These are phyloP conservation scores for Hanseniaspora valbyensis DNA, from an alignment of 805 yeast genomes.

Conservation along the genomic window DNA sequence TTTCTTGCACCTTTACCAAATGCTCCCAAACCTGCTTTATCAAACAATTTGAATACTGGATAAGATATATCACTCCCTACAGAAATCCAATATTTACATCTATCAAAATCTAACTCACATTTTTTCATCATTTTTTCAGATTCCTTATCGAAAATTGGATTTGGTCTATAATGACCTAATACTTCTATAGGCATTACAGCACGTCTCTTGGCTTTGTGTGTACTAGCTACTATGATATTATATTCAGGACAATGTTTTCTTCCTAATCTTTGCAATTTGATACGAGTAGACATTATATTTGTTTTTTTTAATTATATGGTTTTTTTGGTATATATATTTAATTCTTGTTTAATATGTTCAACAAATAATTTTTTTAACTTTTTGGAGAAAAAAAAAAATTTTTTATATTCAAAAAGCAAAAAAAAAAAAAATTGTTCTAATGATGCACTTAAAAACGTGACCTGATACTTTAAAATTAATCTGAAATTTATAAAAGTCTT, in stretches of 20 bases:
- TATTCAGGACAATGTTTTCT: slow-evolving; percentile 77
- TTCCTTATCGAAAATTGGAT: slow-evolving; percentile 56
- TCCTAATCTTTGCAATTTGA: slow-evolving; percentile 88
- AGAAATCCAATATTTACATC: slow-evolving; percentile 93
- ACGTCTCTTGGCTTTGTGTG: slow-evolving; percentile 49
- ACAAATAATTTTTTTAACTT: neutral
- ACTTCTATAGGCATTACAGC: slow-evolving; percentile 88
- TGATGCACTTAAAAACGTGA: too few relatives aligned
- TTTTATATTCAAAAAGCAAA: too few relatives aligned
- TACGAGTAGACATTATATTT: slow-evolving; percentile 30
- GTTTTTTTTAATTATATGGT: too few relatives aligned
- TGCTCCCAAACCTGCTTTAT: slow-evolving; percentile 53
- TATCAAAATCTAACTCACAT: slow-evolving; percentile 66
- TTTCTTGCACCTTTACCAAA: slow-evolving; percentile 21
- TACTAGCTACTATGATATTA: slow-evolving; percentile 81
- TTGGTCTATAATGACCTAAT: slow-evolving; percentile 84
- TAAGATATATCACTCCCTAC: slow-evolving; percentile 94
- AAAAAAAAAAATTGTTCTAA: too few relatives aligned
- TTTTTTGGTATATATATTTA: too few relatives aligned
- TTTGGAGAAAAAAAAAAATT: neutral
- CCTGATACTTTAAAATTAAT: too few relatives aligned
- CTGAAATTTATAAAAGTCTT: neutral
- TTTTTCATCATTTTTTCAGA: slow-evolving; percentile 39
- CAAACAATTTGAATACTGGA: slow-evolving; percentile 62
- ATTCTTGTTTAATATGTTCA: neutral